phyloP scores from a whole-genome alignment of 495 filamentous ascomycete genomes.

The Tuber borchii region DNA sequence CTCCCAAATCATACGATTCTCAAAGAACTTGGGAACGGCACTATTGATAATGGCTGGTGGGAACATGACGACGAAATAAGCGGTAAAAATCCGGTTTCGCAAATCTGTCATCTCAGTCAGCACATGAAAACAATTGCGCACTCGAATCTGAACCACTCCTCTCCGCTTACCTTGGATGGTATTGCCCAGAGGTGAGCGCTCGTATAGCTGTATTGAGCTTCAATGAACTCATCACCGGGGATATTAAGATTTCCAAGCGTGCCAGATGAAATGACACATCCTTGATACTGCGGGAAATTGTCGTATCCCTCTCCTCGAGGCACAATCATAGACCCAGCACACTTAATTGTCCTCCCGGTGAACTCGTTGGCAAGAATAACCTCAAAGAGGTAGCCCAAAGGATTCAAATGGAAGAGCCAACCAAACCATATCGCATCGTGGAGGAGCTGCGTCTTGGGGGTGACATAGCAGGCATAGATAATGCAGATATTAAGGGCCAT shows the following conservation, averaged over 20 bases:
- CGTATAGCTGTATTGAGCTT: slow-evolving; percentile 52
- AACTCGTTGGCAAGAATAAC: slow-evolving; percentile 37
- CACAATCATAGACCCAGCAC: slow-evolving; percentile 52
- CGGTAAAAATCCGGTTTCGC: slow-evolving; percentile 73
- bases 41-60: slow-evolving; percentile 66
- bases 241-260: slow-evolving; percentile 41
- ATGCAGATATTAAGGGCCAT: slow-evolving; percentile 49
- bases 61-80: slow-evolving; percentile 67
- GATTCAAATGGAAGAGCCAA: slow-evolving; percentile 55
- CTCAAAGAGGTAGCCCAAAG: slow-evolving; percentile 54
- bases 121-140: background rate
- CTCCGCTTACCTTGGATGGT: slow-evolving; percentile 43
- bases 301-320: slow-evolving; percentile 51
- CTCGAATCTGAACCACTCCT: background rate
- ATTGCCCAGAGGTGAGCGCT: slow-evolving; percentile 63
- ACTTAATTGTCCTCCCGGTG: slow-evolving; percentile 50
- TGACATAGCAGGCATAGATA: slow-evolving; percentile 54
- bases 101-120: slow-evolving; percentile 50
- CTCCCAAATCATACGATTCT: slow-evolving; percentile 68
- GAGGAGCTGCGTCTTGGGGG: slow-evolving; percentile 46
- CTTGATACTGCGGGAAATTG: slow-evolving; percentile 50
- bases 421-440: slow-evolving; percentile 50
- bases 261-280: slow-evolving; percentile 57
- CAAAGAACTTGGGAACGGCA: slow-evolving; percentile 71
- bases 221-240: slow-evolving; percentile 55